Conservation (phyloP, 257 asterid species). For the Nicotiana obtusifolia region DNA sequence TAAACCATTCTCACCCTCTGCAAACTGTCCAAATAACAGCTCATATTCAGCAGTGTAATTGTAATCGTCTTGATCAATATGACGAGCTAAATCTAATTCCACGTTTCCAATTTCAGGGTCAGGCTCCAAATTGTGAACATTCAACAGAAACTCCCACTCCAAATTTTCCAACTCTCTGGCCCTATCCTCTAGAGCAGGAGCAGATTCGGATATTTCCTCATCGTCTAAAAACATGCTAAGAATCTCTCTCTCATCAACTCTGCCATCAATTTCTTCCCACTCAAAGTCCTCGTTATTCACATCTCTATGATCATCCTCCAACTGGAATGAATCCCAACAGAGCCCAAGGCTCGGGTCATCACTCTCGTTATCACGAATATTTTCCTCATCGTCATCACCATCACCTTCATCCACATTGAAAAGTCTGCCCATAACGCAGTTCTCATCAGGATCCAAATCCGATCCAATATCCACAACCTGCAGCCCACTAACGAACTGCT, state of each 20-base stretch:
- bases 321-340: conserved; percentile 33
- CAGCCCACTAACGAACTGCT: conserved; percentile 18
- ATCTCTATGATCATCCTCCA: conserved; percentile 31
- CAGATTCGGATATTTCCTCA: conserved; percentile 9
- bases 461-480: conserved; percentile 24
- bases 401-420: conserved; percentile 13
- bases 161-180: conserved; percentile 8
- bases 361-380: conserved; percentile 7
- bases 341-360: conserved; percentile 24
- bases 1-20: conserved; percentile 17
- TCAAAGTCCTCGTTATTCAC: conserved; percentile 25
- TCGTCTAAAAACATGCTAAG: conserved; percentile 23
- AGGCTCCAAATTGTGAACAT: conserved; percentile 20
- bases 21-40: conserved; percentile 27
- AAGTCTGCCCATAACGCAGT: conserved; percentile 10
- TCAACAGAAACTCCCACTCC: conserved; percentile 41
- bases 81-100: conserved; percentile 13
- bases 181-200: conserved; percentile 21
- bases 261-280: conserved; percentile 36
- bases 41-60: conserved; percentile 28
- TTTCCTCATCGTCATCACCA: not conserved
- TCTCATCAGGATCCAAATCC: conserved; percentile 20
- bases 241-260: conserved; percentile 30
- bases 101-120: conserved; percentile 18
- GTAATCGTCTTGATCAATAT: conserved; percentile 23